Percentiles rank a stretch among this genome's conserved stretches.
phyloP scores from a whole-genome alignment of 148 eudicot species.

The Nepenthes gracilis region DNA sequence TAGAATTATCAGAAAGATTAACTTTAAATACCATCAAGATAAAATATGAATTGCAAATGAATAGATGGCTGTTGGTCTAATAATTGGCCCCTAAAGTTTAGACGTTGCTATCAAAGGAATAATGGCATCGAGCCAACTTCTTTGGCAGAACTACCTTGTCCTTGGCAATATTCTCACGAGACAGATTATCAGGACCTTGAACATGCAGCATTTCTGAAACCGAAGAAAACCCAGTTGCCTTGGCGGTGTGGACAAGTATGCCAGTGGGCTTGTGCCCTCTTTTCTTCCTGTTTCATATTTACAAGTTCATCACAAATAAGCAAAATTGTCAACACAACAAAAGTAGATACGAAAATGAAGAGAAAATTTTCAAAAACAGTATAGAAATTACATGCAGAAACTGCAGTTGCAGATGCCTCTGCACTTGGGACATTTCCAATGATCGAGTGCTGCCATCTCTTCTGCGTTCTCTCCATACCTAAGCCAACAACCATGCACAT shows the following conservation, averaged over 20 bases:
- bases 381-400: slow-evolving; percentile 52
- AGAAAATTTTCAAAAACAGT: not conserved
- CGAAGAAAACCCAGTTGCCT: slow-evolving; percentile 82
- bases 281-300: slow-evolving; percentile 47
- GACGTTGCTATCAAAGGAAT: not conserved
- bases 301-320: slow-evolving; percentile 4
- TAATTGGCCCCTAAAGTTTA: no score
- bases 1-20: no score
- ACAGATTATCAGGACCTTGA: slow-evolving; percentile 27
- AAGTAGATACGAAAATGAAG: not conserved
- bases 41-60: no score
- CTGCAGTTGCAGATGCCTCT: slow-evolving; percentile 93
- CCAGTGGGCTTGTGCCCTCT: slow-evolving; percentile 83
- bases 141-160: slow-evolving; percentile 15
- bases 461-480: slow-evolving; percentile 91
- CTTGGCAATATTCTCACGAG: slow-evolving; percentile 13
- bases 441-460: slow-evolving; percentile 32
- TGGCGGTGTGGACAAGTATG: slow-evolving; percentile 49
- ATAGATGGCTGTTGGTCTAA: no score
- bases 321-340: not conserved
- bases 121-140: slow-evolving; percentile 7
- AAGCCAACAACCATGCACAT: slow-evolving; percentile 1
- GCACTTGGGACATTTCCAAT: slow-evolving; percentile 88
- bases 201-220: slow-evolving; percentile 67
- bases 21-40: no score